A percentile compares a stretch with the other conserved stretches of the same genome.
Evolutionary conservation across 2,329 filamentous ascomycete species (phyloP).

Genomic region (Pseudogymnoascus sp.): DNA sequence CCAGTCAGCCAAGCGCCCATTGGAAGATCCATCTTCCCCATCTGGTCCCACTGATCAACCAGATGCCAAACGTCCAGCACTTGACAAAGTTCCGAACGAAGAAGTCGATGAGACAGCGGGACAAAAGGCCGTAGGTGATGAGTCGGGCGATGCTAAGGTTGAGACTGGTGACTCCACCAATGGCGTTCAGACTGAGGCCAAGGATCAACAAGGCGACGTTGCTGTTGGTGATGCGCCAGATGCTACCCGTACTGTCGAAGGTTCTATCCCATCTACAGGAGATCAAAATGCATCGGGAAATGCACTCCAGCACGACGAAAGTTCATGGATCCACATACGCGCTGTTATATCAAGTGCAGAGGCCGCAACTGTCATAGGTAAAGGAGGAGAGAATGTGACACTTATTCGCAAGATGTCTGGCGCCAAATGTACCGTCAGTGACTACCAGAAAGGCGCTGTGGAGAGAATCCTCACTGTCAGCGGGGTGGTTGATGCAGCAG

Average conservation of each 20-base stretch:
- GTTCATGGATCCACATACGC: slow-evolving; percentile 91
- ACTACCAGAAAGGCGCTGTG: slow-evolving; percentile 93
- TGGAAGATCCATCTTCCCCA: slow-evolving; percentile 94
- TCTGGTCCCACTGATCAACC: slow-evolving; percentile 87
- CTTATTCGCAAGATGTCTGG: slow-evolving; percentile 92
- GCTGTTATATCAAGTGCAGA: slow-evolving; percentile 96
- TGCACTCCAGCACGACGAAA: slow-evolving; percentile 71
- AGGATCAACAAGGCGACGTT: slow-evolving; percentile 59
- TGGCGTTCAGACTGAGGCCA: slow-evolving; percentile 40
- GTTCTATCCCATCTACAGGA: slow-evolving; percentile 34
- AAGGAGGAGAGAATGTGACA: slow-evolving; percentile 96
- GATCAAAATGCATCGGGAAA: slow-evolving; percentile 24
- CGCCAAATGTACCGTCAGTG: slow-evolving; percentile 97
- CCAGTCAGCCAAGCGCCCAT: slow-evolving; percentile 77
- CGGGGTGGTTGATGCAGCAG: slow-evolving; percentile 89
- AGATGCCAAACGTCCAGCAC: slow-evolving; percentile 90
- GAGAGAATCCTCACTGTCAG: slow-evolving; percentile 97
- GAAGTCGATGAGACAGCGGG: slow-evolving; percentile 35
- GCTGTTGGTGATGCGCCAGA: slow-evolving; percentile 54
- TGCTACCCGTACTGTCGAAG: slow-evolving; percentile 44
- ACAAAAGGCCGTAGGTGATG: slow-evolving; percentile 31
- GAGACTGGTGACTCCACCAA: slow-evolving; percentile 33
- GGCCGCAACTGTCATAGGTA: slow-evolving; percentile 95
- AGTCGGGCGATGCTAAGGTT: slow-evolving; percentile 32
- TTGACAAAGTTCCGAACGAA: slow-evolving; percentile 78